phyloP scores from a whole-genome alignment of 371 early-diverging fungal species.

The Mucor ambiguus region DNA sequence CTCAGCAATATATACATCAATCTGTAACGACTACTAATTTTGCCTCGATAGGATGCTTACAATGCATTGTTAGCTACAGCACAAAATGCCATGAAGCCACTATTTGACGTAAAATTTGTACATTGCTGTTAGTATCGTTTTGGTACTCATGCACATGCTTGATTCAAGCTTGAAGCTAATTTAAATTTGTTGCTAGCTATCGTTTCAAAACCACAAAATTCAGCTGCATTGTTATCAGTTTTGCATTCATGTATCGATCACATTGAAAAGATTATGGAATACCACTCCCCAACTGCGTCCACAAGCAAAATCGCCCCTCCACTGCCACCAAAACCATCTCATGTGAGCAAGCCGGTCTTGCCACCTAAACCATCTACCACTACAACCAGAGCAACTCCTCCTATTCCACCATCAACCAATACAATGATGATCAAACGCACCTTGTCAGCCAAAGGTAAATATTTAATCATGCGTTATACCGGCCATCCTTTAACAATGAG shows the following conservation, averaged over 20 bases:
- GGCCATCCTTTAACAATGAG: not conserved
- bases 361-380: constrained; percentile 25
- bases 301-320: constrained; percentile 19
- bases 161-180: not conserved
- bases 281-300: constrained; percentile 14
- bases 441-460: constrained; percentile 6
- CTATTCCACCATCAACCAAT: constrained; percentile 10
- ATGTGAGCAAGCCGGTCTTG: constrained; percentile 33
- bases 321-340: constrained; percentile 29
- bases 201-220: constrained; percentile 28
- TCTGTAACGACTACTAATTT: not conserved
- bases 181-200: constrained; percentile 19
- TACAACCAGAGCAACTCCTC: constrained; percentile 7
- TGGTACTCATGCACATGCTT: not conserved
- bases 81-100: constrained; percentile 21
- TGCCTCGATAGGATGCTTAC: constrained; percentile 28
- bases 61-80: constrained; percentile 25
- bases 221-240: constrained; percentile 16
- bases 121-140: constrained; percentile 21
- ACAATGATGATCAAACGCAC: constrained; percentile 10
- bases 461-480: not conserved
- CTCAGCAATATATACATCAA: not conserved
- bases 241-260: constrained; percentile 29
- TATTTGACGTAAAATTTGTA: constrained; percentile 33
- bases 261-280: constrained; percentile 27